These are phyloP conservation scores for Ganoderma resinaceum DNA, from an alignment of 1,284 basidiomycete species.

Conservation along the genomic window DNA sequence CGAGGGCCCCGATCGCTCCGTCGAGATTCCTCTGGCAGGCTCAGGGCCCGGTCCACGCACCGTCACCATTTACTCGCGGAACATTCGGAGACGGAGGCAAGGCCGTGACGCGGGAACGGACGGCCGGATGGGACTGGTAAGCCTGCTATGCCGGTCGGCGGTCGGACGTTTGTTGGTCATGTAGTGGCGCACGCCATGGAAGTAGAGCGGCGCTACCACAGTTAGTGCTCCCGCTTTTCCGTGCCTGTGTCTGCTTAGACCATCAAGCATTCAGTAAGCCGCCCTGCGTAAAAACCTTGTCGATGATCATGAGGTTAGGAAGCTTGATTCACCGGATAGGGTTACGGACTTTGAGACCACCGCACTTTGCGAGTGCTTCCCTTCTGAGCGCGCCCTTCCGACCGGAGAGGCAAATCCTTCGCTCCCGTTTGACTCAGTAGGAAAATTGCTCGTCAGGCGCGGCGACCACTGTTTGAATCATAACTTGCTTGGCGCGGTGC, in stretches of 20 bases:
- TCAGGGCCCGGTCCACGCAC: background rate
- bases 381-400: background rate
- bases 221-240: background rate
- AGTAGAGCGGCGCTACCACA: background rate
- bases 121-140: background rate
- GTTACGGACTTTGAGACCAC: background rate
- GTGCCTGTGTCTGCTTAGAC: background rate
- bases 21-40: constrained; percentile 10
- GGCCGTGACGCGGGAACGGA: background rate
- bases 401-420: background rate
- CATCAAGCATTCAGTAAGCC: background rate
- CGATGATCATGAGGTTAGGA: constrained; percentile 2
- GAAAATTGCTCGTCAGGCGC: background rate
- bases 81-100: background rate
- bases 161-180: too few relatives aligned
- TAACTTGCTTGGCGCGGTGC: background rate
- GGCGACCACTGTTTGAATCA: background rate
- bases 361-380: background rate
- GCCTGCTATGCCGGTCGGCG: background rate
- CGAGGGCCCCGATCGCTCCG: constrained; percentile 10
- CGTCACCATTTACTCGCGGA: background rate
- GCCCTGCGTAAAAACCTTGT: background rate
- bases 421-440: background rate
- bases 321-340: background rate
- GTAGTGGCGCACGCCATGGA: background rate